Conservation (phyloP, 208 protist genomes). For the Wallacemonas sp. region DNA sequence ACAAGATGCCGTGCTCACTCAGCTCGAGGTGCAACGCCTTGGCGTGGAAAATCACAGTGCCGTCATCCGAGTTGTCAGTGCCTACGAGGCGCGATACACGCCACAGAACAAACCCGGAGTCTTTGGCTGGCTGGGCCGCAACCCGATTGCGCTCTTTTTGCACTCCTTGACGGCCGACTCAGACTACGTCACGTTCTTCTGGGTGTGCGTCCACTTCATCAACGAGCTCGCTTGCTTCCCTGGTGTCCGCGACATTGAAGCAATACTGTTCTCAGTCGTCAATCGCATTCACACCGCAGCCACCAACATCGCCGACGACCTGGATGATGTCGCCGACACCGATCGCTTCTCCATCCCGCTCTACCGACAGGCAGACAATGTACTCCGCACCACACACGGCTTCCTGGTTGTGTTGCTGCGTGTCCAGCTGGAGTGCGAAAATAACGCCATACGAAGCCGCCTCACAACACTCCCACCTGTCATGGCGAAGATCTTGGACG, state of each 20-base stretch:
- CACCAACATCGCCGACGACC: constrained; percentile 35
- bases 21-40: constrained; percentile 66
- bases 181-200: constrained; percentile 89
- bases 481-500: constrained; percentile 72
- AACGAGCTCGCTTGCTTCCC: constrained; percentile 72
- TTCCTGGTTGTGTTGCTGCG: constrained; percentile 73
- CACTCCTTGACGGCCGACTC: constrained; percentile 78
- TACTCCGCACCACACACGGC: constrained; percentile 44
- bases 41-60: constrained; percentile 57
- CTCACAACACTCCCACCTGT: constrained; percentile 60
- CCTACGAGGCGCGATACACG: constrained; percentile 66
- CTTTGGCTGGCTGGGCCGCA: constrained; percentile 76
- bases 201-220: constrained; percentile 83
- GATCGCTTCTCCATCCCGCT: constrained; percentile 45
- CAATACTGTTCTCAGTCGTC: constrained; percentile 65
- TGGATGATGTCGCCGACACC: constrained; percentile 33
- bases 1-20: constrained; percentile 72
- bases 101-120: constrained; percentile 65
- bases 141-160: constrained; percentile 71
- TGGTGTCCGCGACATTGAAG: constrained; percentile 59
- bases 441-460: constrained; percentile 66
- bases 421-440: constrained; percentile 87
- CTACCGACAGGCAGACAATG: constrained; percentile 47
- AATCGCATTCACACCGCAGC: constrained; percentile 69
- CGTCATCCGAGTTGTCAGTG: constrained; percentile 67